Evolutionary conservation across 441 rosid species (phyloP).

Genomic region (Syzygium malaccense): DNA sequence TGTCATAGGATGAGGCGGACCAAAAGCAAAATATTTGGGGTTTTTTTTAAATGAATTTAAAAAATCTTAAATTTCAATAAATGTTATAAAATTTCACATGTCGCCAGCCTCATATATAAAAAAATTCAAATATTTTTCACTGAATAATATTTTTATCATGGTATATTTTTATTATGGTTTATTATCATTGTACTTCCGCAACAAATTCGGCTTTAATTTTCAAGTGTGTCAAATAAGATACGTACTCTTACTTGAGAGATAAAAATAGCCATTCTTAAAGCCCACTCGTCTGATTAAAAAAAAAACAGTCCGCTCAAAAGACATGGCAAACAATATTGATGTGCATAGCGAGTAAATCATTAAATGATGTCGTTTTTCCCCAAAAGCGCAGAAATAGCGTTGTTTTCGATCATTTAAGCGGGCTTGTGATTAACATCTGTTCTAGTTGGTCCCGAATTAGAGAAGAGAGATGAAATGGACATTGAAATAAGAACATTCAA

Average conservation of each 20-base stretch:
- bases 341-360: too few relatives aligned
- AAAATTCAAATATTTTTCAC: background rate
- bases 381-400: background rate
- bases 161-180: background rate
- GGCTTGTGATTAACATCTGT: background rate
- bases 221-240: background rate
- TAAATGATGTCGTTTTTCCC: background rate
- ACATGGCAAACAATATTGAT: too few relatives aligned
- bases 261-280: too few relatives aligned
- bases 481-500: background rate
- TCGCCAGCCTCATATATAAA: background rate
- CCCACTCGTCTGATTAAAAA: too few relatives aligned
- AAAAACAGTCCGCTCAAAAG: too few relatives aligned
- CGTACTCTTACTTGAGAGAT: background rate
- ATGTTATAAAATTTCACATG: background rate
- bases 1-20: background rate
- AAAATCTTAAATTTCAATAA: background rate
- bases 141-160: background rate
- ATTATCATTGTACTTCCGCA: background rate
- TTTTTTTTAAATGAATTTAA: background rate
- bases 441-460: background rate
- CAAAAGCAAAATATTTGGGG: background rate
- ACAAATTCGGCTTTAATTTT: background rate
- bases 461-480: background rate
- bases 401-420: background rate